Base-by-base conservation (phyloP, 345 rosid species). In the Lepidium africanum region DNA sequence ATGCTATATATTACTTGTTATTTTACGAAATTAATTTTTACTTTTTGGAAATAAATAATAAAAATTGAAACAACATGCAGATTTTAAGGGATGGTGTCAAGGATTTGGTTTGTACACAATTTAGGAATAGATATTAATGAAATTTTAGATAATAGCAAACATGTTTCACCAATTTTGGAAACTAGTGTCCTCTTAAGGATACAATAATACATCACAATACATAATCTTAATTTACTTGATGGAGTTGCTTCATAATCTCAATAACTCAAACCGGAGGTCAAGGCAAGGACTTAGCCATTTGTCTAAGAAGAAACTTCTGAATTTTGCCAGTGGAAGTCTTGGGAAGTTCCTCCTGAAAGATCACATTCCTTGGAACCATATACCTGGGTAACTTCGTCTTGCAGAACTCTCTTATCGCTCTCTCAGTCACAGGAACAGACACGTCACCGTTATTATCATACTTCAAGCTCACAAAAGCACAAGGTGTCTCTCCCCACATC, bases 401-500 rank as follows among this genome's bases (percentile, higher is more conserved):
- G 3, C 86, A 83, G 43, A 60, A 85, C 16, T 83, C 81, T 16
- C 77, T 80, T 23, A 87, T 77, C 10, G 85, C 92, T 35, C 71
- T 70, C 72, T 77, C 83, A 2, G 69, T 79, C 5, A 62, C 69
- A 0, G 8, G 16, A 46, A 47, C 52, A 1, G 47, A 50, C 2
- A 54, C 53, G 60, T 43, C 66, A 27, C 56, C 63, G 6, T 25
- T 55, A 1, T 54, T 37, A 27, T 23, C 78, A 30, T 39, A 67
- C 67, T 82, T 87, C 76, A 87, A 63, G 59, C 81, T 83, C 77
- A 87, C 81, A 38, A 87, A 85, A 16, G 90, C 93, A 57, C 90
- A 85, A 2, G 88, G 86, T 2, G 84, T 82, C 70, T 87, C 87
- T 15, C 86, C 90, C 90, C 93, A 87, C 36, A 80, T 77, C 52